Evolutionary conservation across 2,329 filamentous ascomycete species (phyloP), one percentile per base, ranked within the genome.

Genomic region (Colletotrichum aenigma): DNA sequence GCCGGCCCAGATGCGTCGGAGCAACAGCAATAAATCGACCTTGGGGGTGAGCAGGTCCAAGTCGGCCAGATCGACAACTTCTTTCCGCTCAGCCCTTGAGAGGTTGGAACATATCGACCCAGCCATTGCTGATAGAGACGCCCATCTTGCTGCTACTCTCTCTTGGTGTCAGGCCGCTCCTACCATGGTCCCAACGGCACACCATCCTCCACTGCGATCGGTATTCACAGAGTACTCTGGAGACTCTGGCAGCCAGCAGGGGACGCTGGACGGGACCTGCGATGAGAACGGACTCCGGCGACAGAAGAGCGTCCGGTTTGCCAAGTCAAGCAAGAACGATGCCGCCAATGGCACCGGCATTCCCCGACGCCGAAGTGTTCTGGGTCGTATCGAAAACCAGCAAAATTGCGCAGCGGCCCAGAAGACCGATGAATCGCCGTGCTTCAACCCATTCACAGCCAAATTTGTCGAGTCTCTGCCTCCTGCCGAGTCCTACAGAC

Each of bases 131-230:
- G 87, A 90, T 65, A 86, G 90, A 70, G 91, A 94, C 81, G 93
- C 93, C 9, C 89, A 91, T 52, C 87, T 89, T 52, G 93, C 93
- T 26, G 93, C 93, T 9, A 85, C 86, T 38, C 85, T 92, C 79
- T 93, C 93, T 2, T 94, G 91, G 80, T 82, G 85, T n/a, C 43
- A 48, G 43, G 43, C 8, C 87, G 89, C 75, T 89, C 89, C n/a
- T 86, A 86, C 70, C 85, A 85, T 43, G 84, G 86, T 15, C 84
- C 80, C 52, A 84, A 48, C 64, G n/a, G 1, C 30, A 79, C 72
- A 80, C 81, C 32, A 85, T 86, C 65, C 78, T 81, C 68, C 12
- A 86, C 83, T 61, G 16, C 58, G 18, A 18, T n/a, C 28, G 26
- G 28, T 32, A 13, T 32, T n/a, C 12, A 30, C 82, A 55, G 26